These are phyloP conservation scores for Tephrocybe sp. DNA, from an alignment of 768 basidiomycete genomes.

Conservation along the genomic window DNA sequence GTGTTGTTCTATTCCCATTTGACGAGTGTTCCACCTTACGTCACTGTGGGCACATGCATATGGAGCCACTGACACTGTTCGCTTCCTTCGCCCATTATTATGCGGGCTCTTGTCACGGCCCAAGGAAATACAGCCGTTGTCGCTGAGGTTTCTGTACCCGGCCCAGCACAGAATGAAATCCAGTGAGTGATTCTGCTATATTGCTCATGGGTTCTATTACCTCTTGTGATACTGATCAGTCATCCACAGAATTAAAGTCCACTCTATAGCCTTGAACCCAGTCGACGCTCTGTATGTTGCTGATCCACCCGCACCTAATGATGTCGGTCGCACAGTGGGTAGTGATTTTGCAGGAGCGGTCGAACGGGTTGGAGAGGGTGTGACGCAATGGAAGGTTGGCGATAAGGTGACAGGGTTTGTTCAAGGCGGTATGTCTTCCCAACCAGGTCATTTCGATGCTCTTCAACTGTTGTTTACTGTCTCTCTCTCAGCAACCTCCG, in stretches of 20 bases:
- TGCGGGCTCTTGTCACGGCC: constrained; percentile 26
- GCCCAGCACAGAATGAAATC: constrained; percentile 25
- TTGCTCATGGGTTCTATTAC: not conserved
- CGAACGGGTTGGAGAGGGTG: constrained; percentile 26
- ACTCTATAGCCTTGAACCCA: constrained; percentile 31
- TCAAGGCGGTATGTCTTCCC: constrained; percentile 26
- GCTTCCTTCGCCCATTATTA: not conserved
- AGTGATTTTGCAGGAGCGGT: constrained; percentile 33
- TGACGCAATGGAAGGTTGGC: constrained; percentile 26
- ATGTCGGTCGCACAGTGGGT: constrained; percentile 30
- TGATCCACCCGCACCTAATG: constrained; percentile 20
- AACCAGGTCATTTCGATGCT: not conserved
- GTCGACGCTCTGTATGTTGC: constrained; percentile 29
- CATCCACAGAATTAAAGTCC: constrained; percentile 26
- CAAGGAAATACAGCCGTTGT: constrained; percentile 25
- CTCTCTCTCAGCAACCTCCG: constrained; percentile 26
- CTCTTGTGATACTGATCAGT: not conserved
- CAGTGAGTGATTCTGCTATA: constrained; percentile 15
- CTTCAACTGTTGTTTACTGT: not conserved
- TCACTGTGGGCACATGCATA: not conserved
- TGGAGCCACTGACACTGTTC: not conserved
- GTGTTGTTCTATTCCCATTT: too few relatives aligned
- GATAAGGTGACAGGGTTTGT: constrained; percentile 31
- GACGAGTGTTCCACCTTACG: too few relatives aligned
- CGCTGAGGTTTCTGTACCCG: constrained; percentile 23